Conservation (phyloP, 2,329 filamentous ascomycete species). For the Stagonosporopsis rhizophila region DNA sequence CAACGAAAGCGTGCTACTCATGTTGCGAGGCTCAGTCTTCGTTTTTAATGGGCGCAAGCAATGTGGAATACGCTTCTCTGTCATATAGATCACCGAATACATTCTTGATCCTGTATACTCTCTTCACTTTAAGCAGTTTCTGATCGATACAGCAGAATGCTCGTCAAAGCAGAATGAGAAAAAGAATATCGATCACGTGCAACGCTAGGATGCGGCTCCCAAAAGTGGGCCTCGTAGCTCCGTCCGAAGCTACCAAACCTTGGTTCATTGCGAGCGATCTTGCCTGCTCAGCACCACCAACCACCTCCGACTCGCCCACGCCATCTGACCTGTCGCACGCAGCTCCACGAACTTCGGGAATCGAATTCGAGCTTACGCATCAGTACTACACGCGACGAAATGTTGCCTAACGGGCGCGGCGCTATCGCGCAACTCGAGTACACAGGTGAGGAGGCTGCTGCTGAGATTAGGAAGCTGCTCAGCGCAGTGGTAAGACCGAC, state of each 20-base stretch:
- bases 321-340: background rate
- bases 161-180: too few relatives aligned
- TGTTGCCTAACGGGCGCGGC: conserved; percentile 42
- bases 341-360: background rate
- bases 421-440: conserved; percentile 42
- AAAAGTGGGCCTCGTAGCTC: conserved; percentile 16
- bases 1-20: conserved; percentile 16
- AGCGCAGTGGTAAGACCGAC: conserved; percentile 72
- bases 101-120: background rate
- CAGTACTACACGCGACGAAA: conserved; percentile 21
- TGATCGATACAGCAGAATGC: background rate
- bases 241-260: conserved; percentile 14
- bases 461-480: conserved; percentile 78
- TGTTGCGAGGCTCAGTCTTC: background rate
- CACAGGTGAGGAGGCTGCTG: conserved; percentile 43
- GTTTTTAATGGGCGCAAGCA: background rate
- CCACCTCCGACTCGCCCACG: conserved; percentile 5
- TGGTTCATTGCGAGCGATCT: conserved; percentile 21
- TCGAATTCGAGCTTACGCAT: background rate
- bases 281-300: conserved; percentile 6
- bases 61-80: conserved; percentile 5
- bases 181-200: conserved; percentile 4
- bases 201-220: conserved; percentile 4
- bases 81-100: conserved; percentile 6
- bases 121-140: conserved; percentile 1